Base-by-base conservation (phyloP, 163 green algal genomes). In the Prototheca stagnorum region DNA sequence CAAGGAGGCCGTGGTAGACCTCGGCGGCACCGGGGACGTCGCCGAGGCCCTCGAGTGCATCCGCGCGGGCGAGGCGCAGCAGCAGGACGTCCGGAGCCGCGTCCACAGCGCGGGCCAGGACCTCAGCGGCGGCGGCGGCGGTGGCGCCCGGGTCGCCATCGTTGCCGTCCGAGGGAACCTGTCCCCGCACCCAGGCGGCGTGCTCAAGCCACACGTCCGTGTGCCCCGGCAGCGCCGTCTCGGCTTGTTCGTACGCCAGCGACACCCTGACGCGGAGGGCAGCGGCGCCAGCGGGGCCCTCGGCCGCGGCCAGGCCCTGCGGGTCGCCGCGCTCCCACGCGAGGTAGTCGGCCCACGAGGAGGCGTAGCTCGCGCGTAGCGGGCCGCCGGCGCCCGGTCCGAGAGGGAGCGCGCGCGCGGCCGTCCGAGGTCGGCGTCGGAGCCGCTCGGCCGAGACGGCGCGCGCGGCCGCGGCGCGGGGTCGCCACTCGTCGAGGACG, bases 181-280 rank as follows among this genome's bases (percentile, higher is more conserved):
- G n/a, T n/a, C n/a, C n/a, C n/a, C n/a, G n/a, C n/a, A n/a, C 72
- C 70, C 77, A 92, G 5, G 39, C 50, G 0, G 78, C 64, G 54
- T 79, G 85, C 24, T 86, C 77, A 22, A 73, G 70, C 67, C 74
- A 81, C 35, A 85, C 46, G 53, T 93, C 75, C 8, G 70, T 63
- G 49, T 61, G 69, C 36, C 64, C 58, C 21, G 64, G 54, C 20
- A 64, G 74, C n/a, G 51, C 44, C 25, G 61, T 76, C 24, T 90
- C 68, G 1, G 72, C 71, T 57, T 94, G 85, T 27, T 88, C 70
- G 59, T 79, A 89, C 0, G 77, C 71, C 28, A 94, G 72, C 14
- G 45, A 45, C 6, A 95, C 65, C n/a, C n/a, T n/a, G n/a, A n/a
- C n/a, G n/a, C n/a, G n/a, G n/a, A n/a, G n/a, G n/a, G n/a, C n/a